Conservation (phyloP, 768 basidiomycete species). For the Boletus sp. region DNA sequence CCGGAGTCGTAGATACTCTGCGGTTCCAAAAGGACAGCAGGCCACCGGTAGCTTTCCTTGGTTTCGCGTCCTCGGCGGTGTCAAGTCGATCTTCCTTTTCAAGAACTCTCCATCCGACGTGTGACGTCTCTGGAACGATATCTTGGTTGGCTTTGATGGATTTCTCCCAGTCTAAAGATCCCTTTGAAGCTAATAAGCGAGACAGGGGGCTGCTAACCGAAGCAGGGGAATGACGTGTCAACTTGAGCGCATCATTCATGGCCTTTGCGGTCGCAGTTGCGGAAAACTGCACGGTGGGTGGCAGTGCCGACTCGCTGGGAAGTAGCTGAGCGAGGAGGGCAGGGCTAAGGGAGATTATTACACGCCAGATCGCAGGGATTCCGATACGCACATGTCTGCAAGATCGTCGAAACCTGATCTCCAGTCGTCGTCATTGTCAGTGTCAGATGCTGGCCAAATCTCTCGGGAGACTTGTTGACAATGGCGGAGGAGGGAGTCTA, state of each 20-base stretch:
- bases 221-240: constrained; percentile 58
- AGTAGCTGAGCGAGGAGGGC: constrained; percentile 42
- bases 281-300: constrained; percentile 47
- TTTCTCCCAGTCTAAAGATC: constrained; percentile 74
- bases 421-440: constrained; percentile 34
- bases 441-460: constrained; percentile 46
- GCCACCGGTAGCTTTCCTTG: constrained; percentile 47
- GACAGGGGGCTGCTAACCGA: constrained; percentile 65
- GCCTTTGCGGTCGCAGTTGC: constrained; percentile 59
- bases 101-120: constrained; percentile 71
- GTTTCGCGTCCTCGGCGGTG: constrained; percentile 43
- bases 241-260: constrained; percentile 57
- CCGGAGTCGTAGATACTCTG: constrained; percentile 28
- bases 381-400: constrained; percentile 56
- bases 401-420: constrained; percentile 46
- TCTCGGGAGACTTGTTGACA: constrained; percentile 52
- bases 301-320: constrained; percentile 51
- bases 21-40: constrained; percentile 76
- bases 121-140: constrained; percentile 48
- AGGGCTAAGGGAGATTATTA: constrained; percentile 34
- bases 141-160: constrained; percentile 57
- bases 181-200: constrained; percentile 67
- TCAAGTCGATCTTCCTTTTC: constrained; percentile 45
- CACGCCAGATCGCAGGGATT: background rate
- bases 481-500: constrained; percentile 49